A percentile compares a stretch with the other conserved stretches of the same genome.
Conservation (phyloP, 257 asterid genomes). For the Nicotiana benthamiana region DNA sequence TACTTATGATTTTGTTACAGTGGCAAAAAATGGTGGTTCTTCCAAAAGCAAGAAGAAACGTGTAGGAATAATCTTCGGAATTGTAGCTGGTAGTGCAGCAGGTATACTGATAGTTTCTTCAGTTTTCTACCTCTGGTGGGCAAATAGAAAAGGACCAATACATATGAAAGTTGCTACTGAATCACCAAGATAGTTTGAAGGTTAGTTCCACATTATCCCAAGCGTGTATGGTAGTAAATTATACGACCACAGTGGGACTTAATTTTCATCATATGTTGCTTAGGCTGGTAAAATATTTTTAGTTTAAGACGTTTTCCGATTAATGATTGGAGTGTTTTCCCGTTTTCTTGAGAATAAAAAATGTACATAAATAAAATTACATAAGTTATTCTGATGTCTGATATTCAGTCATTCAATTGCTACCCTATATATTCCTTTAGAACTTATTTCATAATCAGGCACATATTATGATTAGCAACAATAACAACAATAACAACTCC, state of each 20-base stretch:
- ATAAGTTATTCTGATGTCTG: not conserved
- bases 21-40: conserved; percentile 10
- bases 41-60: conserved; percentile 22
- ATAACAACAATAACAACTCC: too few relatives aligned
- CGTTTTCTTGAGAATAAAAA: not conserved
- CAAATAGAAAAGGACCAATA: conserved; percentile 23
- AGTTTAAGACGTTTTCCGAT: not conserved
- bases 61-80: conserved; percentile 32
- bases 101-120: conserved; percentile 28
- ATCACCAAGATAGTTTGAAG: conserved; percentile 17
- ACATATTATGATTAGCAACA: too few relatives aligned
- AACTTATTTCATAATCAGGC: not conserved
- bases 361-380: not conserved
- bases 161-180: conserved; percentile 23
- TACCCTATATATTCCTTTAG: not conserved
- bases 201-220: not conserved
- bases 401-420: not conserved
- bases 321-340: not conserved
- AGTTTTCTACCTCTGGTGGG: conserved; percentile 31
- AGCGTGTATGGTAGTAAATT: not conserved
- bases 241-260: not conserved
- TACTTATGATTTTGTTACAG: conserved; percentile 19
- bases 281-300: not conserved
- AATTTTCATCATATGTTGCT: not conserved
- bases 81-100: conserved; percentile 31